phyloP scores from a whole-genome alignment of 1,284 basidiomycete species.

The Malassezia furfur region DNA sequence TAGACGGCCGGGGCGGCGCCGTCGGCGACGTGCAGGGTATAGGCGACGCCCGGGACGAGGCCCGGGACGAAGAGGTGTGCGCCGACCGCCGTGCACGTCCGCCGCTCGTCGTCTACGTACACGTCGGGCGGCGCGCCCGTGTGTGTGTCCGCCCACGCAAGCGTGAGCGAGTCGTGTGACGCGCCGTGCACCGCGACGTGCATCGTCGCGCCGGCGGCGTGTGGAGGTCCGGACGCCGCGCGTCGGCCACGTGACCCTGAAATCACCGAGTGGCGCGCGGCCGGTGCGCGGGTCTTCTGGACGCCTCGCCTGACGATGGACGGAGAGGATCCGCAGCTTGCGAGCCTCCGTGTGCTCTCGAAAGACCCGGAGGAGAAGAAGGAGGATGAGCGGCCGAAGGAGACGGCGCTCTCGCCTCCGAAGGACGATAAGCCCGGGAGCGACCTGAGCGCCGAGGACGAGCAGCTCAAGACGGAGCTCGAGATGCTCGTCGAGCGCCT shows the following conservation, averaged over 20 bases:
- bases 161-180: not conserved
- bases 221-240: not conserved
- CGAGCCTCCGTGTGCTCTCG: constrained; percentile 49
- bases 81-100: not conserved
- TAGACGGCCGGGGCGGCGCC: not conserved
- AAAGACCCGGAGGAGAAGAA: constrained; percentile 49
- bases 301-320: constrained; percentile 12
- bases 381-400: constrained; percentile 22
- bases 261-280: not conserved
- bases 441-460: constrained; percentile 82
- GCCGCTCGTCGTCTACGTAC: not conserved
- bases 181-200: not conserved
- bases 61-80: not conserved
- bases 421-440: constrained; percentile 49
- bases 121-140: not conserved
- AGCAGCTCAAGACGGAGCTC: constrained; percentile 84
- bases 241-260: not conserved
- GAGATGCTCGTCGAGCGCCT: constrained; percentile 95
- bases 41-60: too few species aligned
- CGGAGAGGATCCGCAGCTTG: constrained; percentile 14
- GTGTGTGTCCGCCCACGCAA: not conserved
- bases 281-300: not conserved
- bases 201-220: not conserved
- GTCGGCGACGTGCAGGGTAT: not conserved
- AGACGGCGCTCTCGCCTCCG: constrained; percentile 10